Conservation (phyloP, 306 rosid genomes). For the Prinsepia uniflora region DNA sequence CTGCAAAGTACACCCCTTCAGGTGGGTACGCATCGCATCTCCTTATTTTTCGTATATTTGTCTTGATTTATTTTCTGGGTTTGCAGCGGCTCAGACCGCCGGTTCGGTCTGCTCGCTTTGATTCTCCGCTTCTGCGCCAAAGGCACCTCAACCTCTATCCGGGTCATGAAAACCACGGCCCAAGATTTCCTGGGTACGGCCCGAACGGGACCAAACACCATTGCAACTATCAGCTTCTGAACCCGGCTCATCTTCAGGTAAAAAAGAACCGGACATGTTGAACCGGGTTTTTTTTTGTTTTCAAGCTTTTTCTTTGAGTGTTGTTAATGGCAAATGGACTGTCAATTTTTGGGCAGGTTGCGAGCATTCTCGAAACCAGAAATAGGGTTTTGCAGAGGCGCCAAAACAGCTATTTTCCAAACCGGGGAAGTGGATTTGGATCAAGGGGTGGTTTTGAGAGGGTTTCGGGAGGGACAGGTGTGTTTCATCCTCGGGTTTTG, state of each 20-base stretch:
- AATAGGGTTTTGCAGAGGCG: constrained; percentile 10
- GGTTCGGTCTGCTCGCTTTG: background rate
- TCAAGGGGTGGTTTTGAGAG: constrained; percentile 5
- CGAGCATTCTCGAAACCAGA: constrained; percentile 6
- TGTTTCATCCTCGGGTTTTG: constrained; percentile 32
- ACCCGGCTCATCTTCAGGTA: constrained; percentile 28
- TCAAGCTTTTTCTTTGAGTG: background rate
- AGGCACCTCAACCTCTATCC: background rate
- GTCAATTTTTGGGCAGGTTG: constrained; percentile 15
- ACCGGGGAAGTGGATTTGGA: constrained; percentile 16
- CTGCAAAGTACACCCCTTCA: background rate
- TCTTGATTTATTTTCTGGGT: background rate
- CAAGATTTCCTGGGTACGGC: background rate
- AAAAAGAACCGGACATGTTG: background rate
- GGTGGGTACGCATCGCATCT: constrained; percentile 1
- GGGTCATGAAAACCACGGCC: background rate
- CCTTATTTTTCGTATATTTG: too few relatives aligned
- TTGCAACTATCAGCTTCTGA: constrained; percentile 6
- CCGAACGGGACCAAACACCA: background rate
- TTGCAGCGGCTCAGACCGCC: constrained; percentile 21
- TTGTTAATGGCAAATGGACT: background rate
- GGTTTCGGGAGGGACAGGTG: constrained; percentile 33
- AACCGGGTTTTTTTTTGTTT: constrained; percentile 10
- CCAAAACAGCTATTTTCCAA: constrained; percentile 7
- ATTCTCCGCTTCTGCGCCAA: background rate